Evolutionary conservation across 805 yeast genomes (phyloP), one percentile per base, ranked within the genome.

Genomic region (Myxozyma kluyveri): DNA sequence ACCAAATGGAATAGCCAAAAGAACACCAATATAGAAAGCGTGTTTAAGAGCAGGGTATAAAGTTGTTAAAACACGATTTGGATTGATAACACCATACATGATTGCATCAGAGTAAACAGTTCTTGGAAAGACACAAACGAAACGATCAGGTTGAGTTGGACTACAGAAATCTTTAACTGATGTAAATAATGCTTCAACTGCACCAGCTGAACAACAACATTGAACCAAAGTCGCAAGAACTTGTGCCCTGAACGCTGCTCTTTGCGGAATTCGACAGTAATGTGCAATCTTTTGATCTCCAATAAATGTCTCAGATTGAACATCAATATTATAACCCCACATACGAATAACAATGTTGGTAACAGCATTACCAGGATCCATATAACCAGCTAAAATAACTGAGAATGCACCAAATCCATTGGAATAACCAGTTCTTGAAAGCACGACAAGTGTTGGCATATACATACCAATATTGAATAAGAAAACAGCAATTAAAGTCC

Each of bases 281-380:
- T 80, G 84, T 3, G 77, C 83, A 69, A 75, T 66, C 63, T 79
- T 80, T 60, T 72, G 74, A 61, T 79, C 80, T 61, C 79, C 75
- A 45, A 81, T 76, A 65, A 78, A 83, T 62, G 72, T 76, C 52
- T 82, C 80, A 14, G 87, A 84, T 67, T 82, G 86, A 21, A 78
- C 76, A 63, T 80, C 83, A 54, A 82, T 79, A 61, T 80, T 82
- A 41, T 79, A 77, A 41, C 81, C 81, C 49, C 70, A 72, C 1
- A 78, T 75, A 57, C 79, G 78, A 50, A 79, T 63, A 6, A 76
- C 69, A 72, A 75, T 76, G 49, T 79, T 66, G 1, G 83, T 83
- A 38, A 70, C 64, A 19, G 82, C 82, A 48, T 78, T 76, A 42
- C 81, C 81, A n/a, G 81, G 81, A 42, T 51, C 55, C 55, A 51